These are phyloP conservation scores for Clonostachys solani DNA, from an alignment of 2,329 filamentous ascomycete genomes.

Conservation along the genomic window DNA sequence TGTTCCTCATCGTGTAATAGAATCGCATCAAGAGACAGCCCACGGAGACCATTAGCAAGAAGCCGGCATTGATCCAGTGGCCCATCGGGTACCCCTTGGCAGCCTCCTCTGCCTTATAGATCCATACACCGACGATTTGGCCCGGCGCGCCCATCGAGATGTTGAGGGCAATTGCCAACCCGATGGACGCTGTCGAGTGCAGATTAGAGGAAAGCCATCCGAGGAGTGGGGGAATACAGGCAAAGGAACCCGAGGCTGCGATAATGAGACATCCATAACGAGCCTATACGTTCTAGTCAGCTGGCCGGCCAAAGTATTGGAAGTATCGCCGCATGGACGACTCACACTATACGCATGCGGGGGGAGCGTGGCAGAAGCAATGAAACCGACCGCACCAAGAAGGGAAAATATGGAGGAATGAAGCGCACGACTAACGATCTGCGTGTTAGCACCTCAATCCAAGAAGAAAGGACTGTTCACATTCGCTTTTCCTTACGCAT, in stretches of 20 bases:
- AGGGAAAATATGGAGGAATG: slow-evolving; percentile 32
- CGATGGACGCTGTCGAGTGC: slow-evolving; percentile 55
- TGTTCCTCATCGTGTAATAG: slow-evolving; percentile 46
- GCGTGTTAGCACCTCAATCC: background rate
- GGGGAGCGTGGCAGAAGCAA: slow-evolving; percentile 58
- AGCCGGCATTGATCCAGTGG: slow-evolving; percentile 58
- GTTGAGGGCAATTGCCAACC: slow-evolving; percentile 64
- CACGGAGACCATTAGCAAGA: slow-evolving; percentile 51
- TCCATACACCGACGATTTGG: slow-evolving; percentile 68
- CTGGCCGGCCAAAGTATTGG: slow-evolving; percentile 21
- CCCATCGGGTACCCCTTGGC: slow-evolving; percentile 60
- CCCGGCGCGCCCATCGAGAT: slow-evolving; percentile 60
- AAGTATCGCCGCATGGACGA: background rate
- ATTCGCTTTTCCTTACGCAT: slow-evolving; percentile 21
- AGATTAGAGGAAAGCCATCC: slow-evolving; percentile 66
- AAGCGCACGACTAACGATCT: slow-evolving; percentile 20
- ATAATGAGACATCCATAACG: slow-evolving; percentile 66
- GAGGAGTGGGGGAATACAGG: slow-evolving; percentile 61
- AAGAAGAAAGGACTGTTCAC: background rate
- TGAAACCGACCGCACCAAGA: slow-evolving; percentile 43
- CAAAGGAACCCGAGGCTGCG: slow-evolving; percentile 58
- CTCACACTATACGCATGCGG: slow-evolving; percentile 44
- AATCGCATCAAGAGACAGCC: slow-evolving; percentile 47
- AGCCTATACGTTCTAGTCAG: slow-evolving; percentile 41
- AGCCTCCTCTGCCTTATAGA: slow-evolving; percentile 61